Evolutionary conservation across 1,139 yeast species (phyloP), one percentile per base, ranked within the genome.

Genomic region (Suhomyces taliae): DNA sequence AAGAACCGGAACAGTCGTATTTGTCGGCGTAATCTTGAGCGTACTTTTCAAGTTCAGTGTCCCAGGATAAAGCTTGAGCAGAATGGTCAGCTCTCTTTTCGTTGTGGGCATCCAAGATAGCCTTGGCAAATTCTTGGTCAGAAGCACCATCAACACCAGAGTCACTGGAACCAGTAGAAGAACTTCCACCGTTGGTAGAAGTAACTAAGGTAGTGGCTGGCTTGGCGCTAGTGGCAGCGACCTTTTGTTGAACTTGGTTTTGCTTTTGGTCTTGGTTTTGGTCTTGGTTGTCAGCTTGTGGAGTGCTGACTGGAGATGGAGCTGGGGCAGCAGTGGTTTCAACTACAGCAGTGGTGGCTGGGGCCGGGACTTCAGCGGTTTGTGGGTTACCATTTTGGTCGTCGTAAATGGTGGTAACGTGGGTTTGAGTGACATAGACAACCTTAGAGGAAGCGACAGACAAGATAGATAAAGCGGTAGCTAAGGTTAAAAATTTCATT

Each of bases 11-110:
- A 71, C 97, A 90, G 64, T 79, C 79, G 68, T 84, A 87, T 45
- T 70, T 60, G 66, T 82, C 79, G 39, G 91, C 90, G 65, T 84
- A 87, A 54, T 70, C 65, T 67, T 83, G 83, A 42, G 97, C 96
- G 60, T 81, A 85, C 39, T 67, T 58, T 51, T 86, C 90, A 40
- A 87, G 72, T 12, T 70, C 74, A 37, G 69, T 61, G 54, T 82
- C 79, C 97, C 97, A 90, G 2, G 78, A 53, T 53, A 90, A 68
- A 10, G 74, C 65, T 6, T 70, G 64, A 34, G 85, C 90, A 47
- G 78, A 76, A 72, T 87, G 95, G 45, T 67, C 56, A 33, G 89
- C 79, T 70, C 96, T 81, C 67, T 82, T 81, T 37, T 60, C 52
- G 73, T 89, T 89, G 76, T 87, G 95, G 48, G 76, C 81, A 49